Evolutionary conservation across 768 basidiomycete genomes (phyloP), one percentile per base, ranked within the genome.

Genomic region (Dendrothele bispora): DNA sequence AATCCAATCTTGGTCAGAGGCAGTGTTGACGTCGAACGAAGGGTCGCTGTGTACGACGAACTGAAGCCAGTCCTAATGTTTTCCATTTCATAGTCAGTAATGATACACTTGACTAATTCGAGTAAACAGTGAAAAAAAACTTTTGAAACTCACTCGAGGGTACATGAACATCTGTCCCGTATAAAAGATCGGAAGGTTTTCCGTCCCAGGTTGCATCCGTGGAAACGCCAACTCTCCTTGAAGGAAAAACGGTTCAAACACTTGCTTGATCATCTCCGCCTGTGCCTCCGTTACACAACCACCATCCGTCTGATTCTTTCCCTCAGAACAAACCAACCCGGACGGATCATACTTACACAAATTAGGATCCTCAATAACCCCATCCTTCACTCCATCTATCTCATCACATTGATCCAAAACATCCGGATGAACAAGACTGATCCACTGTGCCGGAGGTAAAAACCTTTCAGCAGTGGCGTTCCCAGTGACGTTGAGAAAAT

Each of bases 371-470:
- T 51, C 50, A 8, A 60, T 49, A n/a, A 60, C 41, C 15, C 54
- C 54, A 40, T 60, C 59, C 15, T 36, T 37, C 7, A 55, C 43
- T n/a, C 59, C 59, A 41, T 61, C 59, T 14, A 61, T 27, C 1
- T 32, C 44, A 40, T 61, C 59, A 38, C 59, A 61, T 35, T 61
- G 59, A 18, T 52, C 49, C 26, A 61, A 29, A 11, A 55, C 54
- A 32, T 61, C 59, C 20, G 51, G 27, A 18, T 56, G 49, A 29
- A 61, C 46, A 25, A 53, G 26, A 3, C 47, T 38, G 21, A 30
- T 14, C 57, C 58, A 60, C 20, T 44, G 30, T 7, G 30, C 48
- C 14, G 49, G 39, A 2, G 54, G 36, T 21, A 60, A 53, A 39
- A 57, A 60, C 15, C 45, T 40, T n/a, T 37, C 22, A 27, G 40